Evolutionary conservation across 225 moss, liverwort and hornwort genomes (phyloP).

Genomic region (Sphagnum contortum): DNA sequence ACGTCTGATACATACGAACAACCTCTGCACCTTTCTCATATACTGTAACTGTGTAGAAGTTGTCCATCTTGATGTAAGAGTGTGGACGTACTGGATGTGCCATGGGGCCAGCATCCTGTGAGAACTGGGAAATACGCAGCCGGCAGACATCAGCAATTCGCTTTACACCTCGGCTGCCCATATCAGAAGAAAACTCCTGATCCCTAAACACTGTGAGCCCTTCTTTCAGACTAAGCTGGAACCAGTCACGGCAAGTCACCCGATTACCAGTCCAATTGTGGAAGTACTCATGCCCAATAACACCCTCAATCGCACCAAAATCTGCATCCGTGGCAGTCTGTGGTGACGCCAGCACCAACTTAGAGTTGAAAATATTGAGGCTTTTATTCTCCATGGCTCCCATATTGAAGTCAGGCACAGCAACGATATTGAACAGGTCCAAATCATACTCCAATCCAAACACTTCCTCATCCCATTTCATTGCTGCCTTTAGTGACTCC

Average conservation of each 20-base stretch:
- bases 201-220: slow-evolving; percentile 96
- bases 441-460: slow-evolving; percentile 96
- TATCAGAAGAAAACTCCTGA: slow-evolving; percentile 95
- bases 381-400: slow-evolving; percentile 12
- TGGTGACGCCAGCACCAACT: slow-evolving; percentile 89
- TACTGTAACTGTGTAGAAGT: slow-evolving; percentile 62
- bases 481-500: slow-evolving; percentile 69
- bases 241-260: slow-evolving; percentile 98
- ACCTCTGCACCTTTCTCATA: slow-evolving; percentile 79
- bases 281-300: slow-evolving; percentile 99
- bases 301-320: slow-evolving; percentile 88
- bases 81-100: slow-evolving; percentile 94
- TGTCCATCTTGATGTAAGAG: slow-evolving; percentile 99
- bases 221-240: slow-evolving; percentile 96
- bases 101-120: slow-evolving; percentile 99
- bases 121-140: slow-evolving; percentile 76
- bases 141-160: slow-evolving; percentile 81
- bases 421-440: slow-evolving; percentile 95
- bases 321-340: slow-evolving; percentile 95
- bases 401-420: slow-evolving; percentile 98
- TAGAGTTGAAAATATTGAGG: slow-evolving; percentile 86
- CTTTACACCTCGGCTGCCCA: slow-evolving; percentile 97
- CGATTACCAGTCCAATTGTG: slow-evolving; percentile 99
- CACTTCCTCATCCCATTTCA: slow-evolving; percentile 99
- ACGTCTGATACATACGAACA: slow-evolving; percentile 94